Percentiles rank a stretch among this genome's conserved stretches.
Conservation (phyloP, 2,329 filamentous ascomycete genomes). For the Aureobasidium sp. region DNA sequence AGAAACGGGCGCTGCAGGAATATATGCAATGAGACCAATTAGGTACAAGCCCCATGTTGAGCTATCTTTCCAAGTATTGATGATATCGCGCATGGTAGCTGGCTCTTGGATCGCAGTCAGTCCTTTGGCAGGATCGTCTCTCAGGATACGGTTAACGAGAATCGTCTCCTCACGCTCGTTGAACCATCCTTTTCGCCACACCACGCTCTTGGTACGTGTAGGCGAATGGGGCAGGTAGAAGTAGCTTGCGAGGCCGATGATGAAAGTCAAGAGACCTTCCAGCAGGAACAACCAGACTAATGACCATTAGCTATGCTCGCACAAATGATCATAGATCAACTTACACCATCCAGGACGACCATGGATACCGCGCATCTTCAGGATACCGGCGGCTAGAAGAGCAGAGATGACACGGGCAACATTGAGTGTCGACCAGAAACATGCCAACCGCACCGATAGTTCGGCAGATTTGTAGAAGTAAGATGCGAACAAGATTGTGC, state of each 20-base stretch:
- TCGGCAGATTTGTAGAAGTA: slow-evolving; percentile 19
- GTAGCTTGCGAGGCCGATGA: slow-evolving; percentile 20
- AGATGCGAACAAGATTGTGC: slow-evolving; percentile 18
- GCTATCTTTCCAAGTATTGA: slow-evolving; percentile 14
- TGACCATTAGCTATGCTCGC: background rate
- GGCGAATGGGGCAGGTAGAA: slow-evolving; percentile 28
- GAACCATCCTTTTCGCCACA: slow-evolving; percentile 25
- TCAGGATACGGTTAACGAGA: slow-evolving; percentile 23
- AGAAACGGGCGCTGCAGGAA: slow-evolving; percentile 45
- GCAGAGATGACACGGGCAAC: slow-evolving; percentile 17
- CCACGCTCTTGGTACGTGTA: slow-evolving; percentile 24
- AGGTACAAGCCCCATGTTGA: slow-evolving; percentile 32
- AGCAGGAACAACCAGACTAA: slow-evolving; percentile 19
- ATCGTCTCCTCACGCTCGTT: slow-evolving; percentile 27
- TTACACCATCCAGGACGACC: slow-evolving; percentile 18
- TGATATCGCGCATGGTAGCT: slow-evolving; percentile 15
- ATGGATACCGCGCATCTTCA: slow-evolving; percentile 18
- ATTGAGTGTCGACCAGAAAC: slow-evolving; percentile 13
- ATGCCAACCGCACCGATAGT: slow-evolving; percentile 16
- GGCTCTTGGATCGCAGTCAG: slow-evolving; percentile 12
- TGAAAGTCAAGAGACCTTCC: slow-evolving; percentile 17
- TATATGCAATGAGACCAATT: slow-evolving; percentile 42
- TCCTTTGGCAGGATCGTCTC: slow-evolving; percentile 19
- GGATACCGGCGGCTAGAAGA: slow-evolving; percentile 17
- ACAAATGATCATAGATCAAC: background rate